A percentile compares a stretch with the other conserved stretches of the same genome.
These are phyloP conservation scores for Adenanthera pavonina DNA, from an alignment of 306 rosid genomes.

Conservation along the genomic window DNA sequence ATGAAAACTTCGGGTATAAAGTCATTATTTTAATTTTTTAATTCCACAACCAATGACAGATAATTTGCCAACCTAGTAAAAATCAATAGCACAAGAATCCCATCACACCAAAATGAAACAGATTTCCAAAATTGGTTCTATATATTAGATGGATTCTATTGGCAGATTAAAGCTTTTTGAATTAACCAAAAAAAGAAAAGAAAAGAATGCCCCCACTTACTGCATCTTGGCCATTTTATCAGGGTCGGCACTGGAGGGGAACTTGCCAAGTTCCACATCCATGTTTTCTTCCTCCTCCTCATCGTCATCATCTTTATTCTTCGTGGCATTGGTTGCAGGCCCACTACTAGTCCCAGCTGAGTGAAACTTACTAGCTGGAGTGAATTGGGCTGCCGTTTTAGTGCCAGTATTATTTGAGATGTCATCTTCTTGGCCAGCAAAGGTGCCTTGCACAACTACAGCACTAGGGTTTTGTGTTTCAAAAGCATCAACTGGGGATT, in stretches of 20 bases:
- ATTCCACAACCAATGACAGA: not conserved
- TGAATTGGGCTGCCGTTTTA: conserved; percentile 6
- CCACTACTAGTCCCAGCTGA: conserved; percentile 22
- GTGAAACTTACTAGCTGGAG: not conserved
- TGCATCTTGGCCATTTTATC: conserved; percentile 91
- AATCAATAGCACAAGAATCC: not conserved
- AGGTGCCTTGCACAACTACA: not conserved
- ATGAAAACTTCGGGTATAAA: not conserved
- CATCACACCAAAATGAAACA: not conserved
- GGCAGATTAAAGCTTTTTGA: not conserved
- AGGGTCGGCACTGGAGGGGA: conserved; percentile 78
- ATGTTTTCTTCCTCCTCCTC: conserved; percentile 93
- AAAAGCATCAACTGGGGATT: conserved; percentile 49
- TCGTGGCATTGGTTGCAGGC: not conserved
- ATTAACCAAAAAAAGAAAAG: not conserved
- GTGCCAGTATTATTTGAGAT: conserved; percentile 10
- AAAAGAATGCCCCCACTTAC: conserved; percentile 38
- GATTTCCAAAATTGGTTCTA: not conserved
- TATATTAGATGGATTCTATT: conserved; percentile 1
- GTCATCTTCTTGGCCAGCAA: conserved; percentile 38
- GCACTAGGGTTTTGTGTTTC: conserved; percentile 44
- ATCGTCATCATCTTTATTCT: conserved; percentile 72
- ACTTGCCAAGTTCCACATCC: conserved; percentile 88
- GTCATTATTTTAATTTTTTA: not conserved
- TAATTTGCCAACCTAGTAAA: not conserved